Conservation (phyloP, 2,329 filamentous ascomycete species). For the Exutisphaerella laricina region DNA sequence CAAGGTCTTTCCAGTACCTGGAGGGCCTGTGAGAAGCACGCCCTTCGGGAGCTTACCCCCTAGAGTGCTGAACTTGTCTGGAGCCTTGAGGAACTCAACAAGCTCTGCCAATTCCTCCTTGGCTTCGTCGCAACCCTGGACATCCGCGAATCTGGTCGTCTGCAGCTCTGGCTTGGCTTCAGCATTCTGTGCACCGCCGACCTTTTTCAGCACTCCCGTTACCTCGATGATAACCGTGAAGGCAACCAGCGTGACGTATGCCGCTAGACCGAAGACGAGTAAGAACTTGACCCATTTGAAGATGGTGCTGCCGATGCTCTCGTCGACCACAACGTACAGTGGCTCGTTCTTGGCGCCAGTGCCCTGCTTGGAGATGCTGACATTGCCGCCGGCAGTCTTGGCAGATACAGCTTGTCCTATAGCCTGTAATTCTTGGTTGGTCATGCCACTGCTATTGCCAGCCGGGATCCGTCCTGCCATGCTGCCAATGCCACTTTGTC, state of each 20-base stretch:
- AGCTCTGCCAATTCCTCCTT: constrained; percentile 97
- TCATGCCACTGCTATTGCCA: constrained; percentile 43
- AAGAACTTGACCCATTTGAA: constrained; percentile 93
- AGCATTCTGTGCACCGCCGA: constrained; percentile 63
- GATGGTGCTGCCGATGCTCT: constrained; percentile 69
- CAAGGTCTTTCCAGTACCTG: constrained; percentile 95
- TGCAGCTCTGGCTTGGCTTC: constrained; percentile 92
- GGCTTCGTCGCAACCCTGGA: constrained; percentile 95
- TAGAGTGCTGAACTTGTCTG: constrained; percentile 85
- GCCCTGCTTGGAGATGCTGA: constrained; percentile 52
- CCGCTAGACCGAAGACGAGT: constrained; percentile 68
- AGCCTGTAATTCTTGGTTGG: constrained; percentile 63
- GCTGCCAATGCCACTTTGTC: constrained; percentile 17
- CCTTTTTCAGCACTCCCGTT: constrained; percentile 71
- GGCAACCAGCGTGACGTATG: constrained; percentile 72
- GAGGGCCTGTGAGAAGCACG: constrained; percentile 88
- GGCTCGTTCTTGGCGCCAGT: constrained; percentile 71
- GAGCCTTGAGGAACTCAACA: constrained; percentile 91
- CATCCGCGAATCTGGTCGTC: constrained; percentile 83
- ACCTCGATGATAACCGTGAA: constrained; percentile 79
- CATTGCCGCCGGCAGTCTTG: constrained; percentile 60
- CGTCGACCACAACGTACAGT: constrained; percentile 94
- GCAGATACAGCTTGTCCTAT: constrained; percentile 78
- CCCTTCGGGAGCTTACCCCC: constrained; percentile 97
- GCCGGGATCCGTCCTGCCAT: constrained; percentile 29